phyloP scores from a whole-genome alignment of 345 rosid species.

The Ceriops decandra region DNA sequence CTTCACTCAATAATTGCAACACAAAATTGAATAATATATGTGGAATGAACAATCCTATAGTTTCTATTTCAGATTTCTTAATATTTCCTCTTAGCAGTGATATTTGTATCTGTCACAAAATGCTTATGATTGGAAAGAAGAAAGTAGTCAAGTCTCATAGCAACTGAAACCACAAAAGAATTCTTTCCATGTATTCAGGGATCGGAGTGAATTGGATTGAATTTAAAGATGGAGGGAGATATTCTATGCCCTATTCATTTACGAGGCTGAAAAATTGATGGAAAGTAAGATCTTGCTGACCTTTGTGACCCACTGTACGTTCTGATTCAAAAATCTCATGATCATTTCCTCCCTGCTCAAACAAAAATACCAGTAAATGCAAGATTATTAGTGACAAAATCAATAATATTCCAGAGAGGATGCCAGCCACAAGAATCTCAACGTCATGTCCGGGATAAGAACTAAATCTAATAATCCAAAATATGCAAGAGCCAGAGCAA shows the following conservation, averaged over 20 bases:
- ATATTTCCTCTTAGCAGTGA: no score
- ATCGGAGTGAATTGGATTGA: not conserved
- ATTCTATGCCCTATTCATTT: not conserved
- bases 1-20: not conserved
- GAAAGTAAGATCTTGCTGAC: constrained; percentile 35
- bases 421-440: not conserved
- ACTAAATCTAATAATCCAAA: no score
- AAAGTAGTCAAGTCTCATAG: no score
- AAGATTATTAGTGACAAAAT: not conserved
- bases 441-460: no score
- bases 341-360: constrained; percentile 89
- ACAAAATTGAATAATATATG: not conserved
- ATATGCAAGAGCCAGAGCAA: no score
- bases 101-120: no score
- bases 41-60: not conserved
- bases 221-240: not conserved
- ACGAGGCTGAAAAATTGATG: not conserved
- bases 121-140: no score
- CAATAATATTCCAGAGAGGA: not conserved
- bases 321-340: constrained; percentile 86
- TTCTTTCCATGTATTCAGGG: no score
- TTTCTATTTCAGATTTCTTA: not conserved
- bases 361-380: not conserved
- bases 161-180: no score
- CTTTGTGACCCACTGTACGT: constrained; percentile 81